These are phyloP conservation scores for Scutellaria baicalensis DNA, from an alignment of 257 asterid species.

Conservation along the genomic window DNA sequence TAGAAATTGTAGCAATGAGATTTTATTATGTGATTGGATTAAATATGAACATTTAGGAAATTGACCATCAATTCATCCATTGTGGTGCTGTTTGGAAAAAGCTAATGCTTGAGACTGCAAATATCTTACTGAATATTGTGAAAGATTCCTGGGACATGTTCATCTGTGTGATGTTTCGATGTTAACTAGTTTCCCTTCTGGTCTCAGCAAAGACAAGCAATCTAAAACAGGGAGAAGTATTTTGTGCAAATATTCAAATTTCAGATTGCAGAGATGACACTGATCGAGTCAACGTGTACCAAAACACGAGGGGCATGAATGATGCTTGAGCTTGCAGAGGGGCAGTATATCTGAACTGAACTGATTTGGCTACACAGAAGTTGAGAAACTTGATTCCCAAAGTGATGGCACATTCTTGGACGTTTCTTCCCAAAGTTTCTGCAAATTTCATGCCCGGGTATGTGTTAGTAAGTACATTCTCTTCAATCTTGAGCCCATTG, in stretches of 20 bases:
- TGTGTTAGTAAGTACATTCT: not conserved
- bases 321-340: conserved; percentile 17
- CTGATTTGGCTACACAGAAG: conserved; percentile 25
- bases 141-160: too few species aligned
- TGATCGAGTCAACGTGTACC: conserved; percentile 19
- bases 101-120: not conserved
- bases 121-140: too few species aligned
- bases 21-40: conserved; percentile 6
- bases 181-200: not conserved
- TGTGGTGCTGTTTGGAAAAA: not conserved
- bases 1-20: not conserved
- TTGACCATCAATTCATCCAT: not conserved
- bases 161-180: not conserved
- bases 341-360: conserved; percentile 22
- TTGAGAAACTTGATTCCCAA: conserved; percentile 23
- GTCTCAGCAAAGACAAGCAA: too few species aligned
- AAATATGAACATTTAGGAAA: not conserved
- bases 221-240: not conserved
- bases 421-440: conserved; percentile 17
- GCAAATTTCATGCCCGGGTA: not conserved
- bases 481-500: not conserved
- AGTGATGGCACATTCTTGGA: not conserved
- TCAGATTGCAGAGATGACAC: conserved; percentile 24
- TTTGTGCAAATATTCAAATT: not conserved
- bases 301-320: conserved; percentile 12